phyloP scores from a whole-genome alignment of 257 asterid genomes.

The Solanum paucissectum region DNA sequence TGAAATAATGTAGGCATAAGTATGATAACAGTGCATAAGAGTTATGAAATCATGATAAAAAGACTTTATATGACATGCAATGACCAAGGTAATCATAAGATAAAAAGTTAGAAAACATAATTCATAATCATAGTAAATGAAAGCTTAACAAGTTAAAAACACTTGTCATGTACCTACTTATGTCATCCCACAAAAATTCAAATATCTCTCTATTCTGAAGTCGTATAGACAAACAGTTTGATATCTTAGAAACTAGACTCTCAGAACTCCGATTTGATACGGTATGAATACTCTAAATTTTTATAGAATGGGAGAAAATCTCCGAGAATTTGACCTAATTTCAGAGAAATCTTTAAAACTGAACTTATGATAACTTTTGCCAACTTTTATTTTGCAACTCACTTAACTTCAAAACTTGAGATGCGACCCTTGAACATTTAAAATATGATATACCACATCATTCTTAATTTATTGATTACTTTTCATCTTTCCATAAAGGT shows the following conservation, averaged over 20 bases:
- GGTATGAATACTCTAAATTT: not conserved
- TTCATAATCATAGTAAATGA: not conserved
- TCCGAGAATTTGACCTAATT: not conserved
- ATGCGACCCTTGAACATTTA: not conserved
- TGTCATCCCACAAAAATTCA: not conserved
- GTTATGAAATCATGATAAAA: not conserved
- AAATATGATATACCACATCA: not conserved
- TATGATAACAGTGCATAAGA: not conserved
- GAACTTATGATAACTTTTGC: not conserved
- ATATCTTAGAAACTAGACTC: not conserved
- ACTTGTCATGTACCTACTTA: not conserved
- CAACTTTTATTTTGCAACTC: not conserved
- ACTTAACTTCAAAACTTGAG: not conserved
- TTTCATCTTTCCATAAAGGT: not conserved
- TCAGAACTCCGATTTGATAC: not conserved
- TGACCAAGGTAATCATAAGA: not conserved
- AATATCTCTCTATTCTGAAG: not conserved
- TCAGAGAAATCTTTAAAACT: not conserved
- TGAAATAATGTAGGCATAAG: not conserved
- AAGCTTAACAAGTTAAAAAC: not conserved
- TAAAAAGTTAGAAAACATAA: not conserved
- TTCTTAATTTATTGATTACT: not conserved
- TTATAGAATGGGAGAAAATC: not conserved
- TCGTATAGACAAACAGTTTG: not conserved
- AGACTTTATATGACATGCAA: not conserved